These are phyloP conservation scores for Leucoagaricus sp. DNA, from an alignment of 1,284 basidiomycete species.

Conservation along the genomic window DNA sequence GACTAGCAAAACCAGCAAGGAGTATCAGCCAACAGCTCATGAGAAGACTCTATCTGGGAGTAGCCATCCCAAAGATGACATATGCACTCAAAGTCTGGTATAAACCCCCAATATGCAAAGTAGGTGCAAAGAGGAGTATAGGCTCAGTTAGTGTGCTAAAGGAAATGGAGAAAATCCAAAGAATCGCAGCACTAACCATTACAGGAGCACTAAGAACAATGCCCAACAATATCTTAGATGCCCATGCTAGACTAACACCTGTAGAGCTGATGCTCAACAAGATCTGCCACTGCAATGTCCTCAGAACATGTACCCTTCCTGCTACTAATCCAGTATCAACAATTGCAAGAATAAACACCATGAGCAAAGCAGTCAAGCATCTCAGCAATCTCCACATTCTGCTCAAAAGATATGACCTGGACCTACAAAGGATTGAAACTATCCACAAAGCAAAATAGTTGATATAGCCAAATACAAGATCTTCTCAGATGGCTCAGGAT, in stretches of 20 bases:
- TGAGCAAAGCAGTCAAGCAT: neutral
- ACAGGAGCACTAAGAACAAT: constrained; percentile 19
- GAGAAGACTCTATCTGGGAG: constrained; percentile 27
- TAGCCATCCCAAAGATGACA: constrained; percentile 35
- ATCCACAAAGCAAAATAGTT: neutral
- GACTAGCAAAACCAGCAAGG: constrained; percentile 20
- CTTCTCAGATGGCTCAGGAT: constrained; percentile 29
- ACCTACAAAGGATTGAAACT: neutral
- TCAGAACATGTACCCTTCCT: constrained; percentile 17
- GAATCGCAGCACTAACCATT: constrained; percentile 21
- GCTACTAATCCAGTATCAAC: constrained; percentile 14
- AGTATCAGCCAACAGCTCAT: constrained; percentile 23
- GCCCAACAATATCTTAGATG: constrained; percentile 18
- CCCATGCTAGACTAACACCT: constrained; percentile 17
- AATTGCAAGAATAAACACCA: neutral
- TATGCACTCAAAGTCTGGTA: constrained; percentile 39
- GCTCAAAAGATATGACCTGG: neutral
- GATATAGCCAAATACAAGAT: constrained; percentile 16
- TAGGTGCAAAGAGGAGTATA: constrained; percentile 4
- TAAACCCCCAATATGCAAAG: constrained; percentile 21
- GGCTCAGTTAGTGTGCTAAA: constrained; percentile 17
- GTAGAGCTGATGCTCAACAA: constrained; percentile 13
- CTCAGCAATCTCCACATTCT: neutral
- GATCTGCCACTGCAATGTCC: constrained; percentile 12
- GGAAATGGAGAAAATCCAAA: constrained; percentile 17